Base-by-base conservation (phyloP, 306 rosid genomes). In the Quercus variabilis region DNA sequence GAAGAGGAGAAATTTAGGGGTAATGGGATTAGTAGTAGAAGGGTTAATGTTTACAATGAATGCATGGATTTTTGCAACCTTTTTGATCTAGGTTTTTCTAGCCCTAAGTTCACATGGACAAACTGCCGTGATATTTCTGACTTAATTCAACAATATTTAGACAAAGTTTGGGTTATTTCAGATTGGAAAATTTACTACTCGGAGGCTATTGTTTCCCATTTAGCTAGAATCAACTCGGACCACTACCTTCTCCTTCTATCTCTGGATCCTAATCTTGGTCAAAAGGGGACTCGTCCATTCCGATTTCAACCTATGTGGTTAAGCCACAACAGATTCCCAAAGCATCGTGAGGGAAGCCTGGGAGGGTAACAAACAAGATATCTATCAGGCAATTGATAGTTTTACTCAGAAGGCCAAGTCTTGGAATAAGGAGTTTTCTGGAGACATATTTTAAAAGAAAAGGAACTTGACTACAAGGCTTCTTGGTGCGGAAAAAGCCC, bases 231-330 rank as follows among this genome's bases (percentile, higher is more conserved):
- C 5, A 55, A 3, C 5, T 55, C 4, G 0, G 0, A 55, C 13
- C 59, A 55, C 0, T 55, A 0, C 4, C 5, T 2, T 5, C 8
- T 33, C 2, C 0, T 33, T 6, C 1, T 5, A 33, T 33, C 41
- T 1, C 0, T 33, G 1, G 2, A 33, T 0, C 2, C 59, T 19
- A 55, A 13, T 3, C 20, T 14, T 55, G 5, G 4, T 3, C 2
- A 5, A 14, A 55, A 0, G n/a, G 0, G 4, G 4, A 3, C 1
- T 55, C 1, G 2, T 3, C 4, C 1, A 0, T 33, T 33, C 5
- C 7, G 0, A 0, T 33, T 33, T 5, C 38, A 33, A 33, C 38
- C 38, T 1, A 55, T 19, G 0, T 55, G 19, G 59, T 19, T 14
- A 55, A 12, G 19, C 6, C 19, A 55, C 1, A 19, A 55, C 3